phyloP scores from a whole-genome alignment of 148 eudicot genomes.

The Chenopodium formosanum region DNA sequence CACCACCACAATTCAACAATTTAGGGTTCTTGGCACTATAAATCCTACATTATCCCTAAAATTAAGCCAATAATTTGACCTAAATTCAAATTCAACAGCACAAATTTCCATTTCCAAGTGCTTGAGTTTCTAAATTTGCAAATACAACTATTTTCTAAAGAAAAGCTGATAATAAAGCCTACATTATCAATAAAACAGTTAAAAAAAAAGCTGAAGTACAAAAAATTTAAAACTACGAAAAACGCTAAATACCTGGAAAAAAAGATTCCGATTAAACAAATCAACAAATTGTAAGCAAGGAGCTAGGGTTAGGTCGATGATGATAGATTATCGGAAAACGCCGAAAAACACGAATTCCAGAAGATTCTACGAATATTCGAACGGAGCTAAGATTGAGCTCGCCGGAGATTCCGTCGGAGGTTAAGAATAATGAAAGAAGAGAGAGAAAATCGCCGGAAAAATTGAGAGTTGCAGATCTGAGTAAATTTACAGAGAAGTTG shows the following conservation, averaged over 20 bases:
- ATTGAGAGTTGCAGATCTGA: background rate
- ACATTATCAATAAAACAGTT: slow-evolving; percentile 16
- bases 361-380: slow-evolving; percentile 6
- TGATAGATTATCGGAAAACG: background rate
- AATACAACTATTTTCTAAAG: background rate
- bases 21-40: background rate
- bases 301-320: slow-evolving; percentile 9
- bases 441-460: background rate
- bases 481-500: background rate
- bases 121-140: background rate
- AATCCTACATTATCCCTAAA: background rate
- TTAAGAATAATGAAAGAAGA: background rate
- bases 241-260: background rate
- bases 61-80: background rate
- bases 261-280: background rate
- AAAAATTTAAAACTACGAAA: background rate
- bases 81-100: background rate
- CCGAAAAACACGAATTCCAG: background rate
- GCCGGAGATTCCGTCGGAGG: slow-evolving; percentile 22
- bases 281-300: background rate
- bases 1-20: background rate
- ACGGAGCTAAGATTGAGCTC: background rate
- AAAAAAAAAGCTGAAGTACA: background rate
- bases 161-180: background rate
- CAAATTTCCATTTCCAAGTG: background rate